A percentile compares a stretch with the other conserved stretches of the same genome.
Conservation (phyloP, 23 red algal species). For the Gracilaria caudata region DNA sequence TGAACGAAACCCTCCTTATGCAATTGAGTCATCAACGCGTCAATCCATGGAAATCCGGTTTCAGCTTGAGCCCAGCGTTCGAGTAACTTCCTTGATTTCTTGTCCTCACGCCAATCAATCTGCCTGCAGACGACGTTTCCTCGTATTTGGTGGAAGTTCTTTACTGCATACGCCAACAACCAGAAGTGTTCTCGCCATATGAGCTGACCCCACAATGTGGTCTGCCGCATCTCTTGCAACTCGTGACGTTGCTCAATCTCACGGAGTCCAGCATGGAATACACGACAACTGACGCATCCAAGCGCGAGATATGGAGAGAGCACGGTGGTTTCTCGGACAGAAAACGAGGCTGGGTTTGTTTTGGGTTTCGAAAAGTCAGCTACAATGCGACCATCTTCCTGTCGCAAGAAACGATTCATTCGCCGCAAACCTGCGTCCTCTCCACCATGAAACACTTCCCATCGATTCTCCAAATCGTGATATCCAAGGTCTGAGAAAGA, state of each 20-base stretch:
- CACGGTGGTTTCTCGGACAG: constrained; percentile 75
- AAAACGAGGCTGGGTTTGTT: constrained; percentile 72
- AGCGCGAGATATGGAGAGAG: constrained; percentile 85
- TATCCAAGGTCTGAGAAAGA: constrained; percentile 56
- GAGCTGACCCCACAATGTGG: constrained; percentile 91
- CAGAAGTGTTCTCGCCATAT: constrained; percentile 94
- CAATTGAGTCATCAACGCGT: constrained; percentile 96
- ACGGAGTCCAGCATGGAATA: constrained; percentile 59
- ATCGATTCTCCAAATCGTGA: neutral
- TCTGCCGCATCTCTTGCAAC: constrained; percentile 28
- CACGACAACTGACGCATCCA: constrained; percentile 75
- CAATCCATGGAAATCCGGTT: constrained; percentile 96
- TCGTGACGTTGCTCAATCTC: constrained; percentile 44
- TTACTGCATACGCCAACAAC: constrained; percentile 50
- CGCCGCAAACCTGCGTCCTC: constrained; percentile 73
- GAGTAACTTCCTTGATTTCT: constrained; percentile 30
- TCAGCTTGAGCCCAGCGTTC: constrained; percentile 75
- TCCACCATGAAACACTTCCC: constrained; percentile 65
- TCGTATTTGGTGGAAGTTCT: constrained; percentile 89
- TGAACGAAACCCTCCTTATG: constrained; percentile 89
- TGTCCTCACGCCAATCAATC: constrained; percentile 81
- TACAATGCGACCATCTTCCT: constrained; percentile 44
- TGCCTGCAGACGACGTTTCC: constrained; percentile 87
- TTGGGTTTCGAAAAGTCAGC: constrained; percentile 85
- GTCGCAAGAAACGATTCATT: constrained; percentile 56